Conservation (phyloP, 305 asterid genomes). For the Fraxinus albicans region DNA sequence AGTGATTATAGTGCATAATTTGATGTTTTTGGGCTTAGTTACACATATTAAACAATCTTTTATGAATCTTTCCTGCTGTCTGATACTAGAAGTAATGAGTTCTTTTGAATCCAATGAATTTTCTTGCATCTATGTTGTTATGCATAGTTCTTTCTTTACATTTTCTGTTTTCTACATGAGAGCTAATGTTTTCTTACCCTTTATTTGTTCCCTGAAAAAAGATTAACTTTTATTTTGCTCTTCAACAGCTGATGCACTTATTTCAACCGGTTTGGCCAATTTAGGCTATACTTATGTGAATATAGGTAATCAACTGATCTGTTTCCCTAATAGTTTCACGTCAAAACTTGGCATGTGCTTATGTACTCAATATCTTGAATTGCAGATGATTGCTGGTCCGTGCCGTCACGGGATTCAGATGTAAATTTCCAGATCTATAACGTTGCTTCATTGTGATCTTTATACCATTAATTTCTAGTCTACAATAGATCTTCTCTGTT, state of each 20-base stretch:
- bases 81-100: not conserved
- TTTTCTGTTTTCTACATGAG: not conserved
- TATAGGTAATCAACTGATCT: conserved; percentile 54
- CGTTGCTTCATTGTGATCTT: conserved; percentile 2
- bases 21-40: not conserved
- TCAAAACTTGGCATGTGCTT: conserved; percentile 1
- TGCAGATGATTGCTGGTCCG: conserved; percentile 98
- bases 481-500: not conserved
- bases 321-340: conserved; percentile 10
- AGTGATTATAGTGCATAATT: not conserved
- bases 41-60: not conserved
- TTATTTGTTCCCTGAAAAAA: not conserved
- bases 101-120: not conserved
- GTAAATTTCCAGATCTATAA: conserved; percentile 33
- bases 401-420: conserved; percentile 49
- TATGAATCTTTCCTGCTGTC: not conserved
- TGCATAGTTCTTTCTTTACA: not conserved
- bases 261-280: conserved; percentile 85
- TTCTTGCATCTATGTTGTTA: not conserved
- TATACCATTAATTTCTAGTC: conserved; percentile 4
- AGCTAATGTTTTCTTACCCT: not conserved
- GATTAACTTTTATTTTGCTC: conserved; percentile 15
- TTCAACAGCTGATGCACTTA: conserved; percentile 85
- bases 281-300: conserved; percentile 78
- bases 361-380: conserved; percentile 18